Conservation (phyloP, 2,329 filamentous ascomycete species). For the Grosmannia serpens region DNA sequence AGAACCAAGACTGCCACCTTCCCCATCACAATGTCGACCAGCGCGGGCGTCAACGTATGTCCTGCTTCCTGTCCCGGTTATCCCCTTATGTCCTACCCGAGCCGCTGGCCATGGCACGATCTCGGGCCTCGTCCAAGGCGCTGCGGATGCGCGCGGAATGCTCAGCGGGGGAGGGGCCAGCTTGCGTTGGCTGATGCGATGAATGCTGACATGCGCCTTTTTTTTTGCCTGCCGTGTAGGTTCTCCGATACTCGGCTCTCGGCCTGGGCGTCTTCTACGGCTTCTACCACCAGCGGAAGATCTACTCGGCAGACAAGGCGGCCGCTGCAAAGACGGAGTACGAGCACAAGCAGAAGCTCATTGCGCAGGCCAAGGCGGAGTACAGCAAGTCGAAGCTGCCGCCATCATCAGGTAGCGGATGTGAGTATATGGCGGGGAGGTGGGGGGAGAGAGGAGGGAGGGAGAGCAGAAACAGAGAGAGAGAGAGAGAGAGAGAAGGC, state of each 20-base stretch:
- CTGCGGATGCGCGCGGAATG: not conserved
- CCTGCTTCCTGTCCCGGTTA: not conserved
- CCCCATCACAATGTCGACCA: slow-evolving; percentile 17
- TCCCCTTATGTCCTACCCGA: not conserved
- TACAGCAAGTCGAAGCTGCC: slow-evolving; percentile 64
- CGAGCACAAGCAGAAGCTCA: slow-evolving; percentile 81
- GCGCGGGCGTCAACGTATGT: slow-evolving; percentile 22
- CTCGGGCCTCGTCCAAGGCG: not conserved
- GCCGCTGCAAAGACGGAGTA: slow-evolving; percentile 70
- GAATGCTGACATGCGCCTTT: not conserved
- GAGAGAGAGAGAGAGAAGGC: not conserved
- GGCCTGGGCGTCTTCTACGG: slow-evolving; percentile 89
- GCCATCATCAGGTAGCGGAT: slow-evolving; percentile 18
- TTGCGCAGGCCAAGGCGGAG: slow-evolving; percentile 84
- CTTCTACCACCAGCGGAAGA: slow-evolving; percentile 79
- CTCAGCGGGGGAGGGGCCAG: not conserved
- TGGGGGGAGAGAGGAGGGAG: slow-evolving; percentile 13
- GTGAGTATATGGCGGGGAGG: slow-evolving; percentile 20
- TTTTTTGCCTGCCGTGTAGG: slow-evolving; percentile 40
- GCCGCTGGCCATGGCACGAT: too few species aligned
- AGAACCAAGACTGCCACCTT: not conserved
- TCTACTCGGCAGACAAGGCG: slow-evolving; percentile 60
- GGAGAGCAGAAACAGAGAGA: not conserved
- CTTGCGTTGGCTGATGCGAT: not conserved
- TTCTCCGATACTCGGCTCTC: slow-evolving; percentile 93